These are phyloP conservation scores for Sphaerulina musiva DNA, from an alignment of 2,329 filamentous ascomycete species.

Conservation along the genomic window DNA sequence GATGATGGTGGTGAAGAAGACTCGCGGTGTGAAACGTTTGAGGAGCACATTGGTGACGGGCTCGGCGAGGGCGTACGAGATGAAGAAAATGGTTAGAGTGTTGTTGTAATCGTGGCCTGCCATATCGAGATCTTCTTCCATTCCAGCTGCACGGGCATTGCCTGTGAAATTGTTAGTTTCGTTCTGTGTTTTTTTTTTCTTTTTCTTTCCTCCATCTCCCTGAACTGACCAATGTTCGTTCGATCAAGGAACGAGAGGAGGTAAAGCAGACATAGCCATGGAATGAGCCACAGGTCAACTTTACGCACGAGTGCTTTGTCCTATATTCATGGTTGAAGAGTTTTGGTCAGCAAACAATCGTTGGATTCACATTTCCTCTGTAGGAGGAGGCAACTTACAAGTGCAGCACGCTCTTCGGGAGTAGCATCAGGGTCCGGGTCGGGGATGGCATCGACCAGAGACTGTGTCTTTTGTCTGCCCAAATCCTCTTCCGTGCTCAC, in stretches of 20 bases:
- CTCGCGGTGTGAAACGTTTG: conserved; percentile 65
- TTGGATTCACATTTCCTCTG: background rate
- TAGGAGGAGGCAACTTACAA: background rate
- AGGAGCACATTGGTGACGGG: conserved; percentile 71
- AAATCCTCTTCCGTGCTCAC: conserved; percentile 5
- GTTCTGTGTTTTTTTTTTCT: no score
- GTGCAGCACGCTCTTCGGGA: conserved; percentile 8
- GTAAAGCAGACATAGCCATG: conserved; percentile 49
- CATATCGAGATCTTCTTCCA: conserved; percentile 56
- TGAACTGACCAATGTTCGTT: conserved; percentile 41
- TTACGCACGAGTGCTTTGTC: conserved; percentile 47
- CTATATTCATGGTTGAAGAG: conserved; percentile 23
- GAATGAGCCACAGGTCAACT: conserved; percentile 47
- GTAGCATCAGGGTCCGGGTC: conserved; percentile 15
- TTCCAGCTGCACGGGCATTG: conserved; percentile 56
- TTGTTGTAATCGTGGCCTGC: conserved; percentile 62
- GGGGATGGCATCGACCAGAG: conserved; percentile 3
- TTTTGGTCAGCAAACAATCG: background rate
- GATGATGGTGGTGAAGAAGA: conserved; percentile 74
- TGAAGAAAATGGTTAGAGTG: conserved; percentile 75
- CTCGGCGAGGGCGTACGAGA: conserved; percentile 76
- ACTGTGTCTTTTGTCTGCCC: conserved; percentile 1
- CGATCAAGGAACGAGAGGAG: conserved; percentile 43
- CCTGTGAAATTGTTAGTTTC: conserved; percentile 29
- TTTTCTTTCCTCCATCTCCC: no score